Evolutionary conservation across 1,139 yeast species (phyloP), one percentile per base, ranked within the genome.

Genomic region (Hansenula lynferdii): DNA sequence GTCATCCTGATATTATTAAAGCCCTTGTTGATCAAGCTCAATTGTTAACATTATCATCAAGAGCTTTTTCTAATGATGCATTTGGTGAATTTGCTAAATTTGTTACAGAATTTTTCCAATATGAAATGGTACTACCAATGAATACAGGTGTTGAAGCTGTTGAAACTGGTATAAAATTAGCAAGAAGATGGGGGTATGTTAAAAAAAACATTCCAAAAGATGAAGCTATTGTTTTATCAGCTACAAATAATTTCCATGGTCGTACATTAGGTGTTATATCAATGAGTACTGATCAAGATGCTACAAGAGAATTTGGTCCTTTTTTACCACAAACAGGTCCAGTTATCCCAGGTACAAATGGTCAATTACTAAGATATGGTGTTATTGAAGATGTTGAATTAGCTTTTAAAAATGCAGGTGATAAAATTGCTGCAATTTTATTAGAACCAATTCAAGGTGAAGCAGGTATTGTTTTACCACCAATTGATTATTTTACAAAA

Each of bases 141-240:
- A 90, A 90, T 70, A 90, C 97, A 9, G 98, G 98, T 59, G 97
- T 97, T 22, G 97, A 90, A 66, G 98, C 98, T 11, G 98, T 90
- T 36, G 98, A 90, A 67, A 87, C 97, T 33, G 96, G 85, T 28
- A 72, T 92, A 61, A 90, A 90, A 65, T 70, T 90, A 50, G 97
- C 97, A 38, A 80, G 98, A 74, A 80, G 92, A 69, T 90, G 97
- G 97, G 97, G 97, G 41, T 90, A 90, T 69, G 75, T 74, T 57
- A 81, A 80, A 63, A 90, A 90, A 70, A 85, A 85, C 5, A 90
- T 90, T 51, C 81, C 90, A 19, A 73, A 76, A 36, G 77, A 77
- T 55, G 86, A 90, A 62, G 97, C 97, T 40, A 80, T 90, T 54
- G 81, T 90, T 44, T 72, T 90, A 44, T 85, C 95, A 32, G 96